phyloP scores from a whole-genome alignment of 805 yeast genomes.

The Kodamaea jinghongensis region DNA sequence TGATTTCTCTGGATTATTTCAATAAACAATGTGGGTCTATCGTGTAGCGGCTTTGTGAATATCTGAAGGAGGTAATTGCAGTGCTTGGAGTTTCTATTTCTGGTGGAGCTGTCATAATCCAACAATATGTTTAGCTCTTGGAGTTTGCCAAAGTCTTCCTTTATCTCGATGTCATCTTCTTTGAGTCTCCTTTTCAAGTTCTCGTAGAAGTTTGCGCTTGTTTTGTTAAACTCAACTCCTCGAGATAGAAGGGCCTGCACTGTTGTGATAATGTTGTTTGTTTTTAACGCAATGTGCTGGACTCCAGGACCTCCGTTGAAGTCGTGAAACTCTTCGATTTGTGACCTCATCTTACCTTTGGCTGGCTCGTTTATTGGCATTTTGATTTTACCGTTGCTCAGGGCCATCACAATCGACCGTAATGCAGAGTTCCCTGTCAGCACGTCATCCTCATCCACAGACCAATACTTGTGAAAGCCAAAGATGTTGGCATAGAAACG shows the following conservation, averaged over 20 bases:
- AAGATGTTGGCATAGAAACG: slow-evolving; percentile 57
- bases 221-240: slow-evolving; percentile 68
- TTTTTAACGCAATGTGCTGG: slow-evolving; percentile 75
- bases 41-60: slow-evolving; percentile 73
- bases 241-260: slow-evolving; percentile 52
- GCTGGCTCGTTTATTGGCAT: slow-evolving; percentile 90
- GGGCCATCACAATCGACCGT: slow-evolving; percentile 74
- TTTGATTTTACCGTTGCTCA: slow-evolving; percentile 59
- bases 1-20: slow-evolving; percentile 79
- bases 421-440: slow-evolving; percentile 68
- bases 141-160: slow-evolving; percentile 52
- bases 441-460: slow-evolving; percentile 78
- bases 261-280: slow-evolving; percentile 57
- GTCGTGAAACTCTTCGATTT: slow-evolving; percentile 78
- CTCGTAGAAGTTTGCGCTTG: slow-evolving; percentile 57
- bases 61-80: slow-evolving; percentile 76
- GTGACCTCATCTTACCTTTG: slow-evolving; percentile 60
- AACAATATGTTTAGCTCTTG: slow-evolving; percentile 58
- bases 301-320: slow-evolving; percentile 80
- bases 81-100: slow-evolving; percentile 17
- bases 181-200: slow-evolving; percentile 46
- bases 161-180: slow-evolving; percentile 41
- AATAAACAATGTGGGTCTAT: slow-evolving; percentile 77
- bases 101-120: slow-evolving; percentile 64
- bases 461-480: slow-evolving; percentile 80